A percentile compares a stretch with the other conserved stretches of the same genome.
Evolutionary conservation across 306 rosid genomes (phyloP).

Genomic region (Quercus cerris): DNA sequence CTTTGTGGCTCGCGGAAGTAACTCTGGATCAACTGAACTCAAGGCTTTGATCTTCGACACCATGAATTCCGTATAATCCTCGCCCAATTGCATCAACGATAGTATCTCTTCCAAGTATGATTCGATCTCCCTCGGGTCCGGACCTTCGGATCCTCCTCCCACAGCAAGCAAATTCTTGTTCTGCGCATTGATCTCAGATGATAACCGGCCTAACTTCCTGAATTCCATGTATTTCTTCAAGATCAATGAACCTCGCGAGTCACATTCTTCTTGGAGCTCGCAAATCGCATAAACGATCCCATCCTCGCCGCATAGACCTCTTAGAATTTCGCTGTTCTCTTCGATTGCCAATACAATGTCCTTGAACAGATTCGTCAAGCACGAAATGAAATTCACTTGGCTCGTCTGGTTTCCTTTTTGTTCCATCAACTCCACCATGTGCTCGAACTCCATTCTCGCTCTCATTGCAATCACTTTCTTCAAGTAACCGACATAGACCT

Average conservation of each 20-base stretch:
- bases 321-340: conserved; percentile 74
- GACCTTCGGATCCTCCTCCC: conserved; percentile 75
- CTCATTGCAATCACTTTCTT: conserved; percentile 93
- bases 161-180: conserved; percentile 72
- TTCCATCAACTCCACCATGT: conserved; percentile 69
- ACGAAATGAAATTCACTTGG: conserved; percentile 62
- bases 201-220: conserved; percentile 64
- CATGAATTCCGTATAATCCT: conserved; percentile 89
- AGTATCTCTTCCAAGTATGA: conserved; percentile 82
- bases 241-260: conserved; percentile 70
- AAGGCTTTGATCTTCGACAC: conserved; percentile 77
- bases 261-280: conserved; percentile 98
- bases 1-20: conserved; percentile 85
- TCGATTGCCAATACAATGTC: conserved; percentile 84
- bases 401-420: conserved; percentile 34
- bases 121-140: conserved; percentile 86
- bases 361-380: conserved; percentile 85
- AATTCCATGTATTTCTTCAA: conserved; percentile 95
- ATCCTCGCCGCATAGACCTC: conserved; percentile 90
- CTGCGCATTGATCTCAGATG: conserved; percentile 80
- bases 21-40: conserved; percentile 78
- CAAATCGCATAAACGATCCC: conserved; percentile 91
- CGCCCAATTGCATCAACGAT: conserved; percentile 83
- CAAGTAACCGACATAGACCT: conserved; percentile 81
- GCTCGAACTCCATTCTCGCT: conserved; percentile 76